Evolutionary conservation across 2,329 filamentous ascomycete species (phyloP).

Genomic region (Escovopsis sp.): DNA sequence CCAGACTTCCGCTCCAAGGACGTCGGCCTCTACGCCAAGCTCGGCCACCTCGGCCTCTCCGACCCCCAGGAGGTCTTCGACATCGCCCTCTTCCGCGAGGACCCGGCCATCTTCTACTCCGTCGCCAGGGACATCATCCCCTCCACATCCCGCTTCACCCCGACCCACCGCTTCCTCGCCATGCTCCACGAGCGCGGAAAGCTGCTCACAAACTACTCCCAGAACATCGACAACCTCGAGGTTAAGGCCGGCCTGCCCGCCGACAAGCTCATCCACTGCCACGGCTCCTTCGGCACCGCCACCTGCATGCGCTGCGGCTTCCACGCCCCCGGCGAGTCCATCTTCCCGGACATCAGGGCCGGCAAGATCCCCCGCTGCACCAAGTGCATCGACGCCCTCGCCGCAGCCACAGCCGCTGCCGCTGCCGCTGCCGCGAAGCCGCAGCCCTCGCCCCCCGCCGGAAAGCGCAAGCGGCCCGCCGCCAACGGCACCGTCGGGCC

Average conservation of each 20-base stretch:
- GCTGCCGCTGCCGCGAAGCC: too few relatives aligned
- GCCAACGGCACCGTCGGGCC: conserved; percentile 14
- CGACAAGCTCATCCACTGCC: conserved; percentile 84
- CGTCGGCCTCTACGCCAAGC: conserved; percentile 77
- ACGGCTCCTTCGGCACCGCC: conserved; percentile 89
- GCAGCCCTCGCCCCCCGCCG: background rate
- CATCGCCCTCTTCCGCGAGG: conserved; percentile 69
- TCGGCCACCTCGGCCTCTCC: conserved; percentile 59
- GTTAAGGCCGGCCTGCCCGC: conserved; percentile 66
- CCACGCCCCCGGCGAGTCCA: conserved; percentile 57
- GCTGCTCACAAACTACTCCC: conserved; percentile 91
- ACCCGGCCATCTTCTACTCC: conserved; percentile 82
- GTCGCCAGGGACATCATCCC: conserved; percentile 86
- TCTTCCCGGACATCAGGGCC: conserved; percentile 66
- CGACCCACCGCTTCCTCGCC: conserved; percentile 87
- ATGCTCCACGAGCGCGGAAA: conserved; percentile 79
- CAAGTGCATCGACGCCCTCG: conserved; percentile 46
- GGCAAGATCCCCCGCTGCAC: conserved; percentile 65
- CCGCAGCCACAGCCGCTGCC: too few relatives aligned
- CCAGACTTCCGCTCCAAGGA: conserved; percentile 93
- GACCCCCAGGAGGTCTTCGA: conserved; percentile 96
- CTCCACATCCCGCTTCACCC: conserved; percentile 63
- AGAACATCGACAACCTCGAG: conserved; percentile 97
- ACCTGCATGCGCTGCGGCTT: conserved; percentile 72
- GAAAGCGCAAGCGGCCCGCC: conserved; percentile 26